Evolutionary conservation across 2,329 filamentous ascomycete genomes (phyloP).

Genomic region (Cephalotrichum gorgonifer): DNA sequence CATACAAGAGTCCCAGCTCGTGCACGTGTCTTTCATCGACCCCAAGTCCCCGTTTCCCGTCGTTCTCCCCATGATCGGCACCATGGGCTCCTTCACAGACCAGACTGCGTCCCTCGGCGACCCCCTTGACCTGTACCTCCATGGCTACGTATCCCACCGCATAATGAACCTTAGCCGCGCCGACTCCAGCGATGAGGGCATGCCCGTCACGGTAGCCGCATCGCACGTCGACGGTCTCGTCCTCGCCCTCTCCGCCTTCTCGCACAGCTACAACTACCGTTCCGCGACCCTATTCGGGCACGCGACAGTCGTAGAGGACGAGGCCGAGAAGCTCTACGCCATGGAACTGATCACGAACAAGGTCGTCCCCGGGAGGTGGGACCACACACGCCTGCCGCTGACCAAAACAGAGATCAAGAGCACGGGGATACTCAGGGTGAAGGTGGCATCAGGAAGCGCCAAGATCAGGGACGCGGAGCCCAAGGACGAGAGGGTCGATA

Average conservation of each 20-base stretch:
- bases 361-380: conserved; percentile 60
- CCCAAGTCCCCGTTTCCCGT: conserved; percentile 60
- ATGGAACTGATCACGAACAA: conserved; percentile 70
- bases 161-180: conserved; percentile 54
- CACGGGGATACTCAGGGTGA: conserved; percentile 62
- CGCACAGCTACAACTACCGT: conserved; percentile 81
- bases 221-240: conserved; percentile 72
- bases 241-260: conserved; percentile 67
- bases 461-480: conserved; percentile 62
- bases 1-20: conserved; percentile 61
- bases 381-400: conserved; percentile 58
- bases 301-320: conserved; percentile 55
- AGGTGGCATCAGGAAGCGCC: conserved; percentile 59
- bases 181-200: conserved; percentile 25
- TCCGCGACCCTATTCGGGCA: conserved; percentile 69
- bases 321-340: conserved; percentile 64
- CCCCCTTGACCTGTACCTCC: conserved; percentile 67
- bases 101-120: conserved; percentile 52
- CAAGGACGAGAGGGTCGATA: conserved; percentile 39
- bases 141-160: conserved; percentile 73
- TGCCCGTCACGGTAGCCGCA: conserved; percentile 64
- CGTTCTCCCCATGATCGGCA: conserved; percentile 76
- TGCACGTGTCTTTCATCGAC: conserved; percentile 69
- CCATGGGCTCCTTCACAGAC: conserved; percentile 61
- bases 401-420: conserved; percentile 63